Evolutionary conservation across 2,329 filamentous ascomycete species (phyloP).

Genomic region (Colletotrichum noveboracense): DNA sequence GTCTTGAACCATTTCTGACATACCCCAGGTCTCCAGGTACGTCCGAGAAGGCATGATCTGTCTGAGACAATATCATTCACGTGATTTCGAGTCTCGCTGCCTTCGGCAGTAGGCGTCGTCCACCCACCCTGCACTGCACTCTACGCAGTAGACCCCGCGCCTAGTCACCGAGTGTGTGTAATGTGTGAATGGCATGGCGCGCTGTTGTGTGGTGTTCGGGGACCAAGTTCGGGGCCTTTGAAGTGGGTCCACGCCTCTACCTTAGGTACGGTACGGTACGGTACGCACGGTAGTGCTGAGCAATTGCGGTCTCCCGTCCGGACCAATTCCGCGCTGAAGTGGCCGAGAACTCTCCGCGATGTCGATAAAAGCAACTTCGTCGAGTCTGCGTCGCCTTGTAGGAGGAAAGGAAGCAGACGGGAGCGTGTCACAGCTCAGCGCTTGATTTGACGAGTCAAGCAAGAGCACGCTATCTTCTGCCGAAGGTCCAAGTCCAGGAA

Average conservation of each 20-base stretch:
- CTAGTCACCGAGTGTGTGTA: not conserved
- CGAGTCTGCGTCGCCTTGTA: not conserved
- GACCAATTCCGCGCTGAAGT: not conserved
- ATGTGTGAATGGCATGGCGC: not conserved
- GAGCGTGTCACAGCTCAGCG: not conserved
- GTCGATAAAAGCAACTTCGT: not conserved
- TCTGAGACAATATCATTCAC: not conserved
- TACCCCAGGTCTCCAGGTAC: not conserved
- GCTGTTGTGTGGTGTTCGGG: not conserved
- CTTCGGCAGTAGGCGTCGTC: not conserved
- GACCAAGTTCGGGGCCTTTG: not conserved
- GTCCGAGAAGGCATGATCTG: not conserved
- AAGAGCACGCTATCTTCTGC: not conserved
- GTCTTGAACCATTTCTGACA: not conserved
- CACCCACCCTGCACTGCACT: not conserved
- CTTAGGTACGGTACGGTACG: not conserved
- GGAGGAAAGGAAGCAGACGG: not conserved
- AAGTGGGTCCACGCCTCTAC: not conserved
- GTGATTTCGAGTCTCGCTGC: not conserved
- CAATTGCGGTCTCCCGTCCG: not conserved
- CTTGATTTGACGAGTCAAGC: not conserved
- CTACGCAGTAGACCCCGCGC: not conserved
- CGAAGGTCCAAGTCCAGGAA: not conserved
- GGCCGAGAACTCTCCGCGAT: slow-evolving; percentile 13
- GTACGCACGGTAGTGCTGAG: not conserved